Evolutionary conservation across 1,284 basidiomycete species (phyloP), one percentile per base, ranked within the genome.

Genomic region (Thecaphora frezii): DNA sequence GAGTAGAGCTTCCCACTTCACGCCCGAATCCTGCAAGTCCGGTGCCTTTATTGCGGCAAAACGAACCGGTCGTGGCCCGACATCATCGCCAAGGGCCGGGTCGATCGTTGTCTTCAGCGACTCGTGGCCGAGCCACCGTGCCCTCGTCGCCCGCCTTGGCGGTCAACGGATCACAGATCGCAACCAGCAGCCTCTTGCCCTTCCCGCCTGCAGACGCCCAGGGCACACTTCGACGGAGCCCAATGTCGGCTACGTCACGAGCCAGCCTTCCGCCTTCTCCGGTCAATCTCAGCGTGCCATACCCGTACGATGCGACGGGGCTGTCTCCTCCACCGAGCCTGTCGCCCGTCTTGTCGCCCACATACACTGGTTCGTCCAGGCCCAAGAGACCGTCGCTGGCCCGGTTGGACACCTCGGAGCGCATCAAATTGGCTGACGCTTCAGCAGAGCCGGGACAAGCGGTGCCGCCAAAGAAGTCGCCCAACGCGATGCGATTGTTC

Each of bases 331-430:
- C 33, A 3, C 44, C 14, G 40, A 46, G 2, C 23, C 50, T 36
- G 33, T 7, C 33, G 4, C 13, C 23, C 5, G 40, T 12, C 9
- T 37, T 37, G 12, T 12, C 10, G 33, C 33, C 33, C 33, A 12
- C 33, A 37, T 10, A 37, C 12, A 37, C 8, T 19, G 40, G 23
- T 22, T 21, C 23, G 9, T 3, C 19, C 23, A 5, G 40, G 23
- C 45, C 54, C 1, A 33, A 44, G 5, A 24, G 68, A 21, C 69
- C 69, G 2, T 57, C 46, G 2, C 53, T 71, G 7, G 48, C 66
- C 1, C 58, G 69, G 16, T 52, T 71, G 36, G 68, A 71, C 44
- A 71, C 66, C 9, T 71, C 69, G 28, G 69, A 71, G 49, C 54
- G 64, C 36, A 21, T 66, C 40, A 57, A 53, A 13, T 3, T 14